Evolutionary conservation across 306 rosid genomes (phyloP).

Genomic region (Hippophae rhamnoides): DNA sequence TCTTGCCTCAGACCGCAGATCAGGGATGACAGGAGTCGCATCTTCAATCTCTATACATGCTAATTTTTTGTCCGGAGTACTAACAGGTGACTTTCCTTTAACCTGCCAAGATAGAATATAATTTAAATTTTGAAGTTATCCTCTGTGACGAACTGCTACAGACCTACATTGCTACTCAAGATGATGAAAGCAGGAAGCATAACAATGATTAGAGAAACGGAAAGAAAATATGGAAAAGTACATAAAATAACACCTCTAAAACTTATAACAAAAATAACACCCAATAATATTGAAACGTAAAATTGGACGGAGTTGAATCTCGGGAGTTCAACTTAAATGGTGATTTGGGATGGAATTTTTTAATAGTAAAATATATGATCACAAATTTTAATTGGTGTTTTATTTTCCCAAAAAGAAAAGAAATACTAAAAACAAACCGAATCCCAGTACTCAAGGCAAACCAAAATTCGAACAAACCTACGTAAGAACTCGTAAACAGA

Average conservation of each 20-base stretch:
- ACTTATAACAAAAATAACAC: too few relatives aligned
- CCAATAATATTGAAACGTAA: too few relatives aligned
- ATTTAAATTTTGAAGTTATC: too few relatives aligned
- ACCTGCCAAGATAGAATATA: background rate
- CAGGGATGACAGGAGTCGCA: slow-evolving; percentile 28
- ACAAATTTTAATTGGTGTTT: background rate
- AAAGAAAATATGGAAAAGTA: too few relatives aligned
- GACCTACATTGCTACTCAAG: too few relatives aligned
- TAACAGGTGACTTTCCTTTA: background rate
- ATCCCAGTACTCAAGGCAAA: background rate
- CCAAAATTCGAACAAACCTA: background rate
- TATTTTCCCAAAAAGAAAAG: background rate
- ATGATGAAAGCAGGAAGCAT: too few relatives aligned
- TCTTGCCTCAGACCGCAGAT: slow-evolving; percentile 59
- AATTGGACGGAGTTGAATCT: too few relatives aligned
- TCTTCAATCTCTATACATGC: slow-evolving; percentile 20
- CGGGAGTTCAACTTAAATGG: too few relatives aligned
- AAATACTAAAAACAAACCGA: background rate
- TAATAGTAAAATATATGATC: background rate
- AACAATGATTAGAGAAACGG: too few relatives aligned
- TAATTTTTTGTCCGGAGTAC: slow-evolving; percentile 45
- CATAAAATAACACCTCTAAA: too few relatives aligned
- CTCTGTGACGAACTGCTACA: too few relatives aligned
- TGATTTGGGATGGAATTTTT: too few relatives aligned
- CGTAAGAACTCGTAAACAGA: background rate